Evolutionary conservation across 768 basidiomycete genomes (phyloP), one percentile per base, ranked within the genome.

Genomic region (Kwoniella europaea): DNA sequence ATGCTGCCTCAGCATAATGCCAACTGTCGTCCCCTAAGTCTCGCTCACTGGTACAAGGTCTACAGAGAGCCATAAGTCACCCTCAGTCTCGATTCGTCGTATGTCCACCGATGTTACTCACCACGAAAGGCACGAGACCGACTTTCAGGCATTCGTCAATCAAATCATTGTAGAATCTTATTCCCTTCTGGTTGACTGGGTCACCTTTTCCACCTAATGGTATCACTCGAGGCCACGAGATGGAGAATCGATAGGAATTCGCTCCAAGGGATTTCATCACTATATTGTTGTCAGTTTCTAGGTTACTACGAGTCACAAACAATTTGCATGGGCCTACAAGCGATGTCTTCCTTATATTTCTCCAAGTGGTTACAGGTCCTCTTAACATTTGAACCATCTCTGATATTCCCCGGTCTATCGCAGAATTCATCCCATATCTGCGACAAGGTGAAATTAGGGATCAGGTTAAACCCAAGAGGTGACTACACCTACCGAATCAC

Each of bases 151-250:
- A 84, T 58, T 85, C 88, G 82, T 92, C 88, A 75, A 92, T 91
- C 74, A 92, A 82, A 61, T 88, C 86, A 20, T 88, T 88, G 85
- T 92, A 92, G 76, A 87, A 90, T 65, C 87, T 85, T 76, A 92
- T 89, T 22, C 91, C 91, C 68, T 86, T 83, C 66, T 88, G 86
- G 82, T 92, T 92, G 74, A 91, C 82, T 16, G 91, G 89, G 82
- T 92, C 91, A 71, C 90, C 85, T 22, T 89, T 87, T 20, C 91
- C 91, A 22, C 81, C 82, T 18, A 89, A 85, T 27, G 91, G 91
- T 69, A 92, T 90, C 73, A 92, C 87, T 29, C 91, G 87, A 12
- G 90, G 87, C 92, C 91, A 92, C 7, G 91, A 86, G 65, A 92
- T 85, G 4, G 90, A 91, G 84, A 92, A 92, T 22, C 91, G 88